Conservation (phyloP, 106 monocot species). For the Hemerocallis citrina region DNA sequence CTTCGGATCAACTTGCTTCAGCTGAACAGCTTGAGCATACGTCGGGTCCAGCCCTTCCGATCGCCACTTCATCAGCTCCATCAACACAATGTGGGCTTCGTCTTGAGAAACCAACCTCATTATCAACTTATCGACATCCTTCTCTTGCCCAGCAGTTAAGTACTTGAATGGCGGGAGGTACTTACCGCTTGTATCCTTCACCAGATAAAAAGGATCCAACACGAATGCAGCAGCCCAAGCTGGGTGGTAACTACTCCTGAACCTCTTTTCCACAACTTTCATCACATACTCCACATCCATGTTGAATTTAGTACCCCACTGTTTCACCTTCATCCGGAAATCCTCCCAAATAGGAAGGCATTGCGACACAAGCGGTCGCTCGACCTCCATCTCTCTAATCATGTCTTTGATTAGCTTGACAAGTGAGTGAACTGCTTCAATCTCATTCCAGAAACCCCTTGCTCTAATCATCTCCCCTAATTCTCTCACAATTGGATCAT, state of each 20-base stretch:
- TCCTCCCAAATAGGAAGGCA: constrained; percentile 60
- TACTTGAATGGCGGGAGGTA: constrained; percentile 77
- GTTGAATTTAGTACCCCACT: constrained; percentile 43
- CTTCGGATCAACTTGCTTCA: constrained; percentile 56
- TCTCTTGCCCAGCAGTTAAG: constrained; percentile 64
- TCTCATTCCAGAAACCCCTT: constrained; percentile 32
- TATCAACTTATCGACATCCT: constrained; percentile 68
- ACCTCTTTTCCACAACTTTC: constrained; percentile 43
- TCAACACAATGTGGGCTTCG: constrained; percentile 69
- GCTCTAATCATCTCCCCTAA: constrained; percentile 26
- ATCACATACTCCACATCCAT: constrained; percentile 17
- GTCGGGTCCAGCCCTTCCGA: constrained; percentile 62
- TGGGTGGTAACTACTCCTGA: constrained; percentile 74
- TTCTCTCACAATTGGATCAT: constrained; percentile 28
- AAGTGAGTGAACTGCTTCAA: constrained; percentile 40
- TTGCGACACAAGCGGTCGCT: constrained; percentile 58
- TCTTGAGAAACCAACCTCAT: constrained; percentile 53
- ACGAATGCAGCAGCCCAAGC: constrained; percentile 82
- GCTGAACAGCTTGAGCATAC: constrained; percentile 74
- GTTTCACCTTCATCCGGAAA: constrained; percentile 33
- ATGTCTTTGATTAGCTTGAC: constrained; percentile 28
- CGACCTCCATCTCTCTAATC: constrained; percentile 41
- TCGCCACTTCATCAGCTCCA: constrained; percentile 88
- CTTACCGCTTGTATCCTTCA: constrained; percentile 63
- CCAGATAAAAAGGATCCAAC: constrained; percentile 58